A percentile compares a stretch with the other conserved stretches of the same genome.
These are phyloP conservation scores for Thalassia testudinum DNA, from an alignment of 116 monocot genomes.

Conservation along the genomic window DNA sequence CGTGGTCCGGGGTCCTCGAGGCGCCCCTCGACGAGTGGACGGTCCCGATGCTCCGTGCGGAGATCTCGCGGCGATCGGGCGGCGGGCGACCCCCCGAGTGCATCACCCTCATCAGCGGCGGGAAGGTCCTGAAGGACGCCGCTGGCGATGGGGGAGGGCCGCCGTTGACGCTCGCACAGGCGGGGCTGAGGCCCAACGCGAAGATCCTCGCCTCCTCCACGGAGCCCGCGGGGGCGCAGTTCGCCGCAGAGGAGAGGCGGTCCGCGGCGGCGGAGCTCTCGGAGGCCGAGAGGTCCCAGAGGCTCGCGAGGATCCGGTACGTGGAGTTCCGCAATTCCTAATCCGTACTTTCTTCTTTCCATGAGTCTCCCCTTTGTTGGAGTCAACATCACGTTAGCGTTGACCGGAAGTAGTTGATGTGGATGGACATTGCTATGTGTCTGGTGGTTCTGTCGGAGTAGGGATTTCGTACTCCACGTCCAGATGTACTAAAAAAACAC, in stretches of 20 bases:
- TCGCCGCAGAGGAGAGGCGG: slow-evolving; percentile 6
- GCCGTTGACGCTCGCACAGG: slow-evolving; percentile 12
- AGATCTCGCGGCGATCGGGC: slow-evolving; percentile 42
- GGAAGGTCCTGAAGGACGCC: slow-evolving; percentile 49
- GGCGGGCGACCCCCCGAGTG: slow-evolving; percentile 15
- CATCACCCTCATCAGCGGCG: slow-evolving; percentile 71
- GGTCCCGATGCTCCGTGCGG: slow-evolving; percentile 53
- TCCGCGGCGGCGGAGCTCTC: slow-evolving; percentile 1
- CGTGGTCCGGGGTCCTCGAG: slow-evolving; percentile 63
- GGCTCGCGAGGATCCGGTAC: slow-evolving; percentile 47
- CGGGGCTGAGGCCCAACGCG: slow-evolving; percentile 58
- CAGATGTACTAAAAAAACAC: too few species aligned
- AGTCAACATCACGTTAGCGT: too few species aligned
- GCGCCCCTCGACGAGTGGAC: slow-evolving; percentile 55
- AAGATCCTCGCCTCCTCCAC: slow-evolving; percentile 43
- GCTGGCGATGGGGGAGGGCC: neutral
- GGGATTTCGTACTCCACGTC: too few species aligned
- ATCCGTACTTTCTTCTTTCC: too few species aligned
- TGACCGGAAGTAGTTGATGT: too few species aligned
- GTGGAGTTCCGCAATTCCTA: too few species aligned
- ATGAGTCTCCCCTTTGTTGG: too few species aligned
- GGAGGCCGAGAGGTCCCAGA: slow-evolving; percentile 41
- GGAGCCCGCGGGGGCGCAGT: slow-evolving; percentile 7
- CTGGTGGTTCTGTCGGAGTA: too few species aligned
- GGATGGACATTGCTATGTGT: too few species aligned